Evolutionary conservation across 495 filamentous ascomycete genomes (phyloP).

Genomic region (Bryoglossum gracile): DNA sequence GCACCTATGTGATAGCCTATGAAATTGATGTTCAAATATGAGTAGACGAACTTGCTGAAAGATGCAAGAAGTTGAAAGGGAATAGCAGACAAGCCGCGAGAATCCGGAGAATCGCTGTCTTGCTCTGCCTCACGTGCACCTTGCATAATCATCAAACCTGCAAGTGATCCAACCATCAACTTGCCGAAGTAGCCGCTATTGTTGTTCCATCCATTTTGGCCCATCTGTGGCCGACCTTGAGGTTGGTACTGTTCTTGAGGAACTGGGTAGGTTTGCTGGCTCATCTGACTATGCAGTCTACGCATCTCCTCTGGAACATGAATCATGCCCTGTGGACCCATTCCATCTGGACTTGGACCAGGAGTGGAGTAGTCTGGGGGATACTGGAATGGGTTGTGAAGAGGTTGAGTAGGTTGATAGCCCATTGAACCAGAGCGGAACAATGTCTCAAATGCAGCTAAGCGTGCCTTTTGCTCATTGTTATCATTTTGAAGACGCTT

Average conservation of each 20-base stretch:
- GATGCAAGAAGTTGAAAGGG: slow-evolving; percentile 49
- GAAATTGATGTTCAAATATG: slow-evolving; percentile 30
- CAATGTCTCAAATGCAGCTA: slow-evolving; percentile 63
- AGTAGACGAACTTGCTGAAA: slow-evolving; percentile 19
- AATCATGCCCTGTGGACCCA: slow-evolving; percentile 58
- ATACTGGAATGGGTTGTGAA: slow-evolving; percentile 42
- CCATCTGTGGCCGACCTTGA: slow-evolving; percentile 40
- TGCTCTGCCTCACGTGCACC: slow-evolving; percentile 54
- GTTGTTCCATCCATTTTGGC: slow-evolving; percentile 35
- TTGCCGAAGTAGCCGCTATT: slow-evolving; percentile 49
- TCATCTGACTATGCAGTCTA: slow-evolving; percentile 47
- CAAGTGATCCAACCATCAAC: slow-evolving; percentile 85
- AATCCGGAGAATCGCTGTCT: slow-evolving; percentile 49
- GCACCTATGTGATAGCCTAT: slow-evolving; percentile 40
- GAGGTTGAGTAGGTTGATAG: slow-evolving; percentile 38
- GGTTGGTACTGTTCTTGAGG: slow-evolving; percentile 38
- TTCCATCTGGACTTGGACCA: slow-evolving; percentile 9
- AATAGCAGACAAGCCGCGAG: slow-evolving; percentile 63
- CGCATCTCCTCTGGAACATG: slow-evolving; percentile 71
- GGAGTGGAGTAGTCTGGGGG: slow-evolving; percentile 26
- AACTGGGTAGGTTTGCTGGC: slow-evolving; percentile 22
- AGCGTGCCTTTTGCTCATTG: slow-evolving; percentile 58
- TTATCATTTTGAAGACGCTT: slow-evolving; percentile 77
- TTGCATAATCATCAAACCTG: slow-evolving; percentile 85
- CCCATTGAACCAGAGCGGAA: slow-evolving; percentile 53